phyloP scores from a whole-genome alignment of 192 early-diverging fungal genomes.

The Podila horticola region DNA sequence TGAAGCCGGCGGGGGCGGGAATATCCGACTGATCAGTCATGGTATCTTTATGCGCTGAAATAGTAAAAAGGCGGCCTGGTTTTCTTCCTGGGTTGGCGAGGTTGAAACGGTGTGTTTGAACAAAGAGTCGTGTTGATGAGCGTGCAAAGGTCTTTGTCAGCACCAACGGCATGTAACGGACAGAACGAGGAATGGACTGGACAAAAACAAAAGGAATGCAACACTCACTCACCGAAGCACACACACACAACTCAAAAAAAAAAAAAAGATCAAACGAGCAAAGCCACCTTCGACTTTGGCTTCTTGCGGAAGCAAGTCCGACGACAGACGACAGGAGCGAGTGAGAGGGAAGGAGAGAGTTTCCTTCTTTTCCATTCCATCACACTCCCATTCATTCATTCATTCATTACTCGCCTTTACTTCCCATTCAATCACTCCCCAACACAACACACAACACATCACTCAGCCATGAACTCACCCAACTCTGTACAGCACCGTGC shows the following conservation, averaged over 20 bases:
- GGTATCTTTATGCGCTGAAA: neutral
- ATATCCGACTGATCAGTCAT: conserved; percentile 29
- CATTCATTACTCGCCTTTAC: conserved; percentile 1
- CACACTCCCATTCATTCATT: neutral
- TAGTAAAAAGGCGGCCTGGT: neutral
- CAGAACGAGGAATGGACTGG: too few species aligned
- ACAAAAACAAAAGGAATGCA: too few species aligned
- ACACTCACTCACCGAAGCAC: neutral
- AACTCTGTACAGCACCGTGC: conserved; percentile 50
- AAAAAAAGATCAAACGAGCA: conserved; percentile 8
- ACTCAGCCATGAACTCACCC: conserved; percentile 39
- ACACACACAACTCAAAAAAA: conserved; percentile 4
- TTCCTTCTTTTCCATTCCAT: neutral
- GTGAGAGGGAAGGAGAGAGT: too few species aligned
- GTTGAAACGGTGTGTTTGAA: neutral
- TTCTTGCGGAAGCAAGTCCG: too few species aligned
- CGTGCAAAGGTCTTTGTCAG: neutral
- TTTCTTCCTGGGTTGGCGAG: neutral
- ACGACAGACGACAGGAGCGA: too few species aligned
- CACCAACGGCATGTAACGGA: neutral
- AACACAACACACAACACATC: neutral
- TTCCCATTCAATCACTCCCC: neutral
- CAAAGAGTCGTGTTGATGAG: neutral
- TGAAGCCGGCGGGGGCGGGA: conserved; percentile 57
- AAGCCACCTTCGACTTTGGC: too few species aligned